Base-by-base conservation (phyloP, 805 yeast genomes). In the Candida andamanensis region DNA sequence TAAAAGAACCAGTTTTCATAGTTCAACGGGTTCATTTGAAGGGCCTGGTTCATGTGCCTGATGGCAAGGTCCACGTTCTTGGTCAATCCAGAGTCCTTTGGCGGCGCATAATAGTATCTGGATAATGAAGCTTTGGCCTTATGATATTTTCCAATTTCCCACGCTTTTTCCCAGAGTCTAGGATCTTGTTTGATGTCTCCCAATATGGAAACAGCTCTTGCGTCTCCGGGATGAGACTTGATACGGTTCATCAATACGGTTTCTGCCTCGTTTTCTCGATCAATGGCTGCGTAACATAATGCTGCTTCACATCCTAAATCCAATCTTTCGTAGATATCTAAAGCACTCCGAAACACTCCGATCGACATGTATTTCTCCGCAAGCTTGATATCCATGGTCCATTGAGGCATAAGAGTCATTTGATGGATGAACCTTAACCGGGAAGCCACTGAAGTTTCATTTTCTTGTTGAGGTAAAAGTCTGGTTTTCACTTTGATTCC, bases 1-100 rank as follows among this genome's bases (percentile, higher is more conserved):
- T 89, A 87, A 47, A 87, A 76, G 52, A 79, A 90, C 95, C 97
- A 87, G 21, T 90, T 82, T 13, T 82, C 85, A 45, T 73, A 77
- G 46, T 73, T 75, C 32, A 85, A 62, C 7, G 96, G 92, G 51
- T 80, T 80, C 17, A 77, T 76, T 15, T 70, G 62, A 37, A 90
- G 63, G 10, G 92, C 79, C 23, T 87, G 95, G 44, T 75, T 73
- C 60, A 86, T 71, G 52, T 86, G 86, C 23, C 57, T 58, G 35
- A 85, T 69, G 0, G 87, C 81, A 17, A 57, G 44, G 6, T 52
- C 63, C 12, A 78, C 46, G 41, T 85, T 70, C 36, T 74, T 70
- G 10, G 60, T 49, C 8, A 70, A 44, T 0, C 81, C 80, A 9
- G 79, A 62, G 5, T 56, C 54, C 5, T 57, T 44, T 3, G 90